These are phyloP conservation scores for Fusarium sp. DNA, from an alignment of 2,329 filamentous ascomycete species.

Conservation along the genomic window DNA sequence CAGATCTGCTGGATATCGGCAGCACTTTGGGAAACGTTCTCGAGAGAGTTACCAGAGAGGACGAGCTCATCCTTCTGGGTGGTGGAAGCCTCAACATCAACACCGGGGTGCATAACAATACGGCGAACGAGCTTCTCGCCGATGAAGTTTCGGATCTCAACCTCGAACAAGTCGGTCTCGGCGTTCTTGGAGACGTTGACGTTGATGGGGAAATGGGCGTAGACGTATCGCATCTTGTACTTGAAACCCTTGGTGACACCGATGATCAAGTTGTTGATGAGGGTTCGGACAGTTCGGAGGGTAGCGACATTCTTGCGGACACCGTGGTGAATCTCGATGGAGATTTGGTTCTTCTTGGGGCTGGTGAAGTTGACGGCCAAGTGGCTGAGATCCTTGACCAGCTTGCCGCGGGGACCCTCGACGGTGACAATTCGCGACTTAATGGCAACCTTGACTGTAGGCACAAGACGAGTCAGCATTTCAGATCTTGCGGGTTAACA, in stretches of 20 bases:
- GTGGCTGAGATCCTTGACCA: slow-evolving; percentile 96
- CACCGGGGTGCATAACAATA: slow-evolving; percentile 88
- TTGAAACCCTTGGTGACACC: slow-evolving; percentile 99
- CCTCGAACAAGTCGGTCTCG: slow-evolving; percentile 87
- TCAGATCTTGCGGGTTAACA: slow-evolving; percentile 13
- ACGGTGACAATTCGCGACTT: slow-evolving; percentile 97
- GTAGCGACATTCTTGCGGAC: slow-evolving; percentile 97
- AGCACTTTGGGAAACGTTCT: slow-evolving; percentile 96
- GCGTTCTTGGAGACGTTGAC: slow-evolving; percentile 98
- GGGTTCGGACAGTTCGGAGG: slow-evolving; percentile 95
- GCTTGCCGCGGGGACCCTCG: slow-evolving; percentile 97
- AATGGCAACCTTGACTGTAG: slow-evolving; percentile 94
- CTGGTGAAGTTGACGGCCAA: slow-evolving; percentile 95
- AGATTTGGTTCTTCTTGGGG: slow-evolving; percentile 86
- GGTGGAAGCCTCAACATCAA: slow-evolving; percentile 90
- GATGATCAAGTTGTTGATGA: slow-evolving; percentile 99
- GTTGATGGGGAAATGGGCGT: slow-evolving; percentile 99
- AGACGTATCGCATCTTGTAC: slow-evolving; percentile 99
- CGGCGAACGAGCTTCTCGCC: slow-evolving; percentile 99
- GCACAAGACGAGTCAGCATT: slow-evolving; percentile 48
- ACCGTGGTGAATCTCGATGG: slow-evolving; percentile 99
- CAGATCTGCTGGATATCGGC: slow-evolving; percentile 99
- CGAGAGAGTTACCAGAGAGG: slow-evolving; percentile 92
- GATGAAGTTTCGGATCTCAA: slow-evolving; percentile 99
- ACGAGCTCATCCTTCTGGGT: slow-evolving; percentile 98